These are phyloP conservation scores for Penicillium cinerascens DNA, from an alignment of 495 filamentous ascomycete species.

Conservation along the genomic window DNA sequence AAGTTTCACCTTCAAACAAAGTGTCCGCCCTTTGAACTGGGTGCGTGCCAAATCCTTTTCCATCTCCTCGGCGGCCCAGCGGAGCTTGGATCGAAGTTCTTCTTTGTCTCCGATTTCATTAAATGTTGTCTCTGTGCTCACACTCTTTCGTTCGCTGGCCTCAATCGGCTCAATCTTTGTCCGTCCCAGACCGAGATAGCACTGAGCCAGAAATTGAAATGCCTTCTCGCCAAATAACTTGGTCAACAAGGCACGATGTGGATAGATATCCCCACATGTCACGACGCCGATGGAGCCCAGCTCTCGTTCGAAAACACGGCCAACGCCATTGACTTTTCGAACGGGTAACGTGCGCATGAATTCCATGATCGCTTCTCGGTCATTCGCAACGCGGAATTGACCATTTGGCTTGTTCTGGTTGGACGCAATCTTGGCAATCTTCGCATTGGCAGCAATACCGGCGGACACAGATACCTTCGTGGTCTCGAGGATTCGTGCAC, in stretches of 20 bases:
- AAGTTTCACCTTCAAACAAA: conserved; percentile 89
- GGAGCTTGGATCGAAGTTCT: conserved; percentile 73
- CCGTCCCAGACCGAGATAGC: conserved; percentile 83
- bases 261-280: conserved; percentile 86
- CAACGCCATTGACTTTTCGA: conserved; percentile 90
- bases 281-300: conserved; percentile 82
- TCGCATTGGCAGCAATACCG: conserved; percentile 89
- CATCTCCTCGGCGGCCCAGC: conserved; percentile 76
- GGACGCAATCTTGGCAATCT: conserved; percentile 89
- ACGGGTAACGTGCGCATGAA: conserved; percentile 83
- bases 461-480: conserved; percentile 89
- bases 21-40: conserved; percentile 81
- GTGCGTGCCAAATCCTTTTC: conserved; percentile 80
- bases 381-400: conserved; percentile 71
- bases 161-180: conserved; percentile 84
- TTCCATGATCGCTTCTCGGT: conserved; percentile 67
- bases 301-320: conserved; percentile 90
- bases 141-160: conserved; percentile 86
- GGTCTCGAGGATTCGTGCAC: conserved; percentile 69
- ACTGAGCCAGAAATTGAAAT: conserved; percentile 78
- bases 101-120: conserved; percentile 67
- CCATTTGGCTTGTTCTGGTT: conserved; percentile 97
- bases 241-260: conserved; percentile 64
- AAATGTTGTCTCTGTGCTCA: conserved; percentile 93
- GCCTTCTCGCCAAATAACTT: conserved; percentile 89